Evolutionary conservation across 1,139 yeast species (phyloP), one percentile per base, ranked within the genome.

Genomic region (Tardiomyces blankii): DNA sequence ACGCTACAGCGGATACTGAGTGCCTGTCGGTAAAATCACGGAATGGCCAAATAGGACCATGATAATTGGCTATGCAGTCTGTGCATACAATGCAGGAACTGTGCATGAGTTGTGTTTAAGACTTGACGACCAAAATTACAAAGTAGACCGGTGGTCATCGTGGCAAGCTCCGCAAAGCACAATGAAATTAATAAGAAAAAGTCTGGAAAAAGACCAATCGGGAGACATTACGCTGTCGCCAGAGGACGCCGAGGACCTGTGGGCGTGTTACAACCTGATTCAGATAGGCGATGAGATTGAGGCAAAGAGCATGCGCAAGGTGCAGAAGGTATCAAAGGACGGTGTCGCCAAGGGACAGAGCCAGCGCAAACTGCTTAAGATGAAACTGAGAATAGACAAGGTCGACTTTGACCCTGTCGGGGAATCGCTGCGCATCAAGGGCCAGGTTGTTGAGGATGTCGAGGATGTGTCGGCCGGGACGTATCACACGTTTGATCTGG

Each of bases 241-340:
- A 0, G 87, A 88, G 57, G 97, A 91, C 57, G 78, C 86, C 39
- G 97, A 91, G 57, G 98, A 91, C 62, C 70, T 91, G 51, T 91
- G 96, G 89, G 81, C 84, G 41, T 61, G 87, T 12, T 88, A 86
- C 68, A 93, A 91, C 57, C 68, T 91, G 35, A 72, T 91, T 11
- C 80, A 79, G 45, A 76, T 75, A 46, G 86, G 83, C 21, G 98
- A 91, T 64, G 80, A 77, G 49, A 70, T 91, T 4, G 77, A 78
- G 51, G 69, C 88, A 45, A 73, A 75, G 50, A 84, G 95, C 2
- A 68, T 72, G 48, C 72, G 95, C 60, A 81, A 81, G 57, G 74
- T 83, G 46, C 78, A 77, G 63, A 77, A 68, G 66, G 69, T 55
- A 40, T 47, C 55, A n/a, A 56, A 58, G 43, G 62, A 62, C 39